Evolutionary conservation across 176 grass and related monocot species (phyloP).

Genomic region (Olyra latifolia): DNA sequence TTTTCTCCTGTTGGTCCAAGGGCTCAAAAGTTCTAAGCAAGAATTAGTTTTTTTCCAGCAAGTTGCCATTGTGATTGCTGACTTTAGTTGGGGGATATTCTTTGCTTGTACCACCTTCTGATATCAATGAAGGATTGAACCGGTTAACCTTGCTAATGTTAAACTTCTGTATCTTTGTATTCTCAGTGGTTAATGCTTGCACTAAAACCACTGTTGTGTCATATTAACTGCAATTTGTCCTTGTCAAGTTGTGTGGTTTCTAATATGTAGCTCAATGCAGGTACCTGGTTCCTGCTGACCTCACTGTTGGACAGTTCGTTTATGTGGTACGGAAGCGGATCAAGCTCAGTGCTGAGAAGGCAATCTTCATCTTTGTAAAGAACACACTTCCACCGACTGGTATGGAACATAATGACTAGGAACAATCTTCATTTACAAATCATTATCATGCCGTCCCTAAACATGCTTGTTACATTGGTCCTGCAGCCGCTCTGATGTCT

Average conservation of each 20-base stretch:
- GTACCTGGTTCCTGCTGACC: slow-evolving; percentile 94
- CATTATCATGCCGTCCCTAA: neutral
- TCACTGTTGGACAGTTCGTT: slow-evolving; percentile 92
- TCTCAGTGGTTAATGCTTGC: neutral
- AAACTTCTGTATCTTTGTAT: neutral
- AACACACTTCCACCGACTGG: slow-evolving; percentile 92
- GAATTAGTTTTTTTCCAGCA: neutral
- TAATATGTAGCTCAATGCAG: neutral
- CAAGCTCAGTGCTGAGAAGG: slow-evolving; percentile 95
- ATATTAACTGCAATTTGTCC: neutral
- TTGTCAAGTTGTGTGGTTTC: neutral
- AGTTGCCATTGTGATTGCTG: slow-evolving; percentile 14
- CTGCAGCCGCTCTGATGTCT: slow-evolving; percentile 86
- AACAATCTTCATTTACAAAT: neutral
- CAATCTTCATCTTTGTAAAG: slow-evolving; percentile 97
- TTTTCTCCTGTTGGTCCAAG: slow-evolving; percentile 1
- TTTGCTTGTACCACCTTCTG: slow-evolving; percentile 17
- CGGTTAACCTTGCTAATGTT: neutral
- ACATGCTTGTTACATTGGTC: neutral
- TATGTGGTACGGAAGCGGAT: slow-evolving; percentile 96
- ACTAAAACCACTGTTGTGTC: neutral
- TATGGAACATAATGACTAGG: slow-evolving; percentile 20
- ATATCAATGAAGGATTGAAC: neutral
- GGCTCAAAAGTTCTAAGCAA: neutral
- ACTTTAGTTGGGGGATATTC: neutral